These are phyloP conservation scores for Diaporthe capsici DNA, from an alignment of 2,329 filamentous ascomycete genomes.

Conservation along the genomic window DNA sequence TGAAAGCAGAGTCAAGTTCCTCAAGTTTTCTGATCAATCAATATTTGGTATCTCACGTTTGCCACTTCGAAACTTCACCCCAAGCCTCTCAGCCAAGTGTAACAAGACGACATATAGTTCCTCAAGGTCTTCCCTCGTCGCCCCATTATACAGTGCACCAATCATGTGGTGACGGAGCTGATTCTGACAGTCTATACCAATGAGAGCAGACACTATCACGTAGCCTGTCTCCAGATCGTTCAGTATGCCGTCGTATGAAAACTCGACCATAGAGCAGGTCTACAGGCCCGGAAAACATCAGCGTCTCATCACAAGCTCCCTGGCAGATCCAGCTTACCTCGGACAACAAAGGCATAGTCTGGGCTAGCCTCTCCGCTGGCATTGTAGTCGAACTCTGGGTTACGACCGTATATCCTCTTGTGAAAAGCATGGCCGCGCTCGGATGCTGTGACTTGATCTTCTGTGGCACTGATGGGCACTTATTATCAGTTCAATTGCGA, in stretches of 20 bases:
- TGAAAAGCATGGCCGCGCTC: conserved; percentile 7
- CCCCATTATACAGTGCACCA: not conserved
- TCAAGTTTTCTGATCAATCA: not conserved
- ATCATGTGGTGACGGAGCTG: conserved; percentile 9
- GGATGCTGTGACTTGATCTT: not conserved
- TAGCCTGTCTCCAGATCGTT: conserved; percentile 1
- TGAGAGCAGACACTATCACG: conserved; percentile 4
- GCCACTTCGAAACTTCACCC: conserved; percentile 9
- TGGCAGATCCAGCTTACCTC: not conserved
- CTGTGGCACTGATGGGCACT: not conserved
- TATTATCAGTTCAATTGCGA: not conserved
- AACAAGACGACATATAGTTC: not conserved
- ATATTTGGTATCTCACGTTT: not conserved
- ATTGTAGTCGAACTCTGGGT: conserved; percentile 13
- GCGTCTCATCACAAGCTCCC: not conserved
- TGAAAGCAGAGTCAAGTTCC: no score
- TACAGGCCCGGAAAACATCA: not conserved
- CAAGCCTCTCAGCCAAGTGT: not conserved
- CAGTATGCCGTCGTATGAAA: not conserved
- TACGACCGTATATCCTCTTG: conserved; percentile 8
- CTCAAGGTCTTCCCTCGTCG: not conserved
- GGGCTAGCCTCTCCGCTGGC: conserved; percentile 2
- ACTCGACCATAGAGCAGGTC: not conserved
- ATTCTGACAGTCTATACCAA: not conserved
- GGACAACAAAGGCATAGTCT: conserved; percentile 17